phyloP scores from a whole-genome alignment of 805 yeast species.

The Groenewaldozyma salmanticensis region DNA sequence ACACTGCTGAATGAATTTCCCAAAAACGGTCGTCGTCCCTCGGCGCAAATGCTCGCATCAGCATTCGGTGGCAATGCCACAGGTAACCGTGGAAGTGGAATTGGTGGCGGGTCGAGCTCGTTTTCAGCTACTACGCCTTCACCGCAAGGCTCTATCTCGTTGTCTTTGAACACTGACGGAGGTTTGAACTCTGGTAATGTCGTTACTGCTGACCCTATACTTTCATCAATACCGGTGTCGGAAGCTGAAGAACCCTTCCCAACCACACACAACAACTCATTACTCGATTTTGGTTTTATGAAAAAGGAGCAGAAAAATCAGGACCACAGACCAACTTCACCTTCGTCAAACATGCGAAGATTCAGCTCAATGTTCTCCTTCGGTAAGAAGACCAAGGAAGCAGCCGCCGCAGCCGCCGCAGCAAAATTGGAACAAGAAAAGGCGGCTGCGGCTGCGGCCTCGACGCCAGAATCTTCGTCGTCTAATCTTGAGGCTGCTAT shows the following conservation, averaged over 20 bases:
- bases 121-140: not conserved
- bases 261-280: no score
- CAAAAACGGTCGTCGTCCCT: not conserved
- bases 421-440: not conserved
- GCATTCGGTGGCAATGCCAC: no score
- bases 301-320: not conserved
- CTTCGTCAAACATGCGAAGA: constrained; percentile 1
- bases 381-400: constrained; percentile 4
- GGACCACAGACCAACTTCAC: not conserved
- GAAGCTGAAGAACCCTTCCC: no score
- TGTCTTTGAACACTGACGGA: not conserved
- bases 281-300: not conserved
- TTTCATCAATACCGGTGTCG: not conserved
- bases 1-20: constrained; percentile 9
- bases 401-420: not conserved
- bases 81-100: no score
- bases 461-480: constrained; percentile 1
- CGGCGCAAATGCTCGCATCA: not conserved
- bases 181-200: not conserved
- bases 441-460: not conserved
- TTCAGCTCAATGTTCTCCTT: constrained; percentile 14
- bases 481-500: no score
- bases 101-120: no score
- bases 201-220: not conserved
- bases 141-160: not conserved